These are phyloP conservation scores for Conticribra weissflogii DNA, from an alignment of 108 stramenopile species.

Conservation along the genomic window DNA sequence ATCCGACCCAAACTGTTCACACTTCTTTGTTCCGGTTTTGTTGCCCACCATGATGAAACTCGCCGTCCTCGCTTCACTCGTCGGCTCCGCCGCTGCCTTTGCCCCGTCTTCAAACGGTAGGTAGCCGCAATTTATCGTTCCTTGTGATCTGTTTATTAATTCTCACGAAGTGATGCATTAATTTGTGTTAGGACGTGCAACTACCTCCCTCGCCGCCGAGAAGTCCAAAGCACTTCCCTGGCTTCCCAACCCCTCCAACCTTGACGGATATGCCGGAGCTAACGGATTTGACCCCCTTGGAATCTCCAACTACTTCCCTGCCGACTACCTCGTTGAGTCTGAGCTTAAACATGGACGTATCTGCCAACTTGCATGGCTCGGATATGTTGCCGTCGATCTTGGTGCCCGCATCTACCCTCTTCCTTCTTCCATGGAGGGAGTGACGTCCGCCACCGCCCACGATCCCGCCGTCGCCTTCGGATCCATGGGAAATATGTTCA, in stretches of 20 bases:
- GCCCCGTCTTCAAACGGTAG: constrained; percentile 58
- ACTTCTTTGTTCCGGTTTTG: no score
- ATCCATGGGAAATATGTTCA: constrained; percentile 79
- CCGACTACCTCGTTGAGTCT: constrained; percentile 92
- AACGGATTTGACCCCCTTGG: constrained; percentile 94
- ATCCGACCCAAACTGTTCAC: no score
- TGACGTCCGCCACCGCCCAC: constrained; percentile 84
- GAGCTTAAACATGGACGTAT: constrained; percentile 97
- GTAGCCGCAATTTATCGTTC: background rate
- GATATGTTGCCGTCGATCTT: constrained; percentile 90
- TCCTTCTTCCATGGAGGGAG: constrained; percentile 79
- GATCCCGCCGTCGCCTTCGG: constrained; percentile 80
- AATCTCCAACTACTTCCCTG: constrained; percentile 85
- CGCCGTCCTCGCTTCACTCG: constrained; percentile 60
- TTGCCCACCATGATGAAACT: constrained; percentile 69
- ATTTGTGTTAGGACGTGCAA: constrained; percentile 48
- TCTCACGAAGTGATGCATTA: no score
- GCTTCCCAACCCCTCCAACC: constrained; percentile 87
- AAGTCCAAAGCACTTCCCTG: constrained; percentile 86
- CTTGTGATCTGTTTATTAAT: no score
- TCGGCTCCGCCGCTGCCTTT: constrained; percentile 69
- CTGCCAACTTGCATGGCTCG: constrained; percentile 90
- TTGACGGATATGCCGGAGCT: constrained; percentile 86
- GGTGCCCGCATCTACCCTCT: constrained; percentile 80
- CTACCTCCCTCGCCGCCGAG: constrained; percentile 47